phyloP scores from a whole-genome alignment of 345 rosid species.

The Citrus inodora region DNA sequence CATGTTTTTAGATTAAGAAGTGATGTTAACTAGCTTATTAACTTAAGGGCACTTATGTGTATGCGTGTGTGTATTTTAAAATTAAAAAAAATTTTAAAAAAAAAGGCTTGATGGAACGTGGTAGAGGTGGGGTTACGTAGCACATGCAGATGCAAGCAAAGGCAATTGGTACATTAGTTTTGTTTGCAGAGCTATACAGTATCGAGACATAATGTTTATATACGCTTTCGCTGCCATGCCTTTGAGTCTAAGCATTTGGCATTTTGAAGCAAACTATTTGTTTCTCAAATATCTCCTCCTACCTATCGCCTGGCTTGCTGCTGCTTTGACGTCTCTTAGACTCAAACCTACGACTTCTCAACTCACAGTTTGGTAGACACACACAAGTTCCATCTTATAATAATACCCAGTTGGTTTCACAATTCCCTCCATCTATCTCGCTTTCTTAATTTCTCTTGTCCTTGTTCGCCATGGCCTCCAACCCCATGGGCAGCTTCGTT shows the following conservation, averaged over 20 bases:
- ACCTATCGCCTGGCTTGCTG: too few relatives aligned
- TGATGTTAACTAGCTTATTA: too few relatives aligned
- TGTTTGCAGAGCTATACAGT: too few relatives aligned
- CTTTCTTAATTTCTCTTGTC: constrained; percentile 10
- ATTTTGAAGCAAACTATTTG: not conserved
- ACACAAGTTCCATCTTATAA: not conserved
- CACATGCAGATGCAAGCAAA: not conserved
- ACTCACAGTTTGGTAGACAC: constrained; percentile 78
- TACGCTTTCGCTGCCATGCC: not conserved
- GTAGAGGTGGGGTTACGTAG: too few relatives aligned
- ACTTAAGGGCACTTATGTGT: too few relatives aligned
- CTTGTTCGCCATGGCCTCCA: constrained; percentile 37
- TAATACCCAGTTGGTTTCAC: not conserved
- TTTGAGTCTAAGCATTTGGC: not conserved
- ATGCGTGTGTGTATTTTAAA: too few relatives aligned
- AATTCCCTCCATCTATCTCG: constrained; percentile 22
- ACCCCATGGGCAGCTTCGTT: constrained; percentile 54
- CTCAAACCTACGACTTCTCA: constrained; percentile 71
- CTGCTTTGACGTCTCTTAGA: constrained; percentile 45
- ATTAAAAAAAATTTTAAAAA: too few relatives aligned
- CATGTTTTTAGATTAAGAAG: too few relatives aligned
- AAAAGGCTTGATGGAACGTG: too few relatives aligned
- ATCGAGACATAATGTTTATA: too few relatives aligned
- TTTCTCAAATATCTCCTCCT: too few relatives aligned
- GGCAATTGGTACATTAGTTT: not conserved